Evolutionary conservation across 345 rosid genomes (phyloP).

Genomic region (Dipteronia sinensis): DNA sequence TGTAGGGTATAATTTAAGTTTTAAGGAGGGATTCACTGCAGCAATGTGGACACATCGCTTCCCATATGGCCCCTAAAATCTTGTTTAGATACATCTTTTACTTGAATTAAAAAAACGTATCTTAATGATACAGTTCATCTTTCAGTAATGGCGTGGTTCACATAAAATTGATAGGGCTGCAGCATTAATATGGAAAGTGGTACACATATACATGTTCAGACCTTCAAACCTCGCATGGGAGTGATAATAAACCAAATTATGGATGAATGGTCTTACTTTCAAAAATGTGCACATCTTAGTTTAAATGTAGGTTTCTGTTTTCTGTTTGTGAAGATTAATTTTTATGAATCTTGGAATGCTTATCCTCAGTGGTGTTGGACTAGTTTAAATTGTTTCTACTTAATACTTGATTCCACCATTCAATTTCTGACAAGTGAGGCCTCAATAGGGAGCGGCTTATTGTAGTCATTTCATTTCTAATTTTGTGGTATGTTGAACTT

Average conservation of each 20-base stretch:
- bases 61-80: not conserved
- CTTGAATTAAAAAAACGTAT: not conserved
- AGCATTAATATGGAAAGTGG: not conserved
- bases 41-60: not conserved
- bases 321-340: not conserved
- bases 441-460: not conserved
- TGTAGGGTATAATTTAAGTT: not conserved
- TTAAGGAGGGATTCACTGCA: not conserved
- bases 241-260: not conserved
- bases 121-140: not conserved
- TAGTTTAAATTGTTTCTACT: not conserved
- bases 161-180: not conserved
- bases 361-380: not conserved
- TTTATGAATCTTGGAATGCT: not conserved
- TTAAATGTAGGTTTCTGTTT: not conserved
- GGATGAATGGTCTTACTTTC: not conserved
- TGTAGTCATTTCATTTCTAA: not conserved
- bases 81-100: not conserved
- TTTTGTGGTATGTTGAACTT: not conserved
- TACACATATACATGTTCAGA: not conserved
- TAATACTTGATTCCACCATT: not conserved
- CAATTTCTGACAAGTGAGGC: not conserved
- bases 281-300: not conserved
- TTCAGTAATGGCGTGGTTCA: not conserved
- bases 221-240: not conserved